Conservation (phyloP, 2,329 filamentous ascomycete species). For the Aspergillus floridensis region DNA sequence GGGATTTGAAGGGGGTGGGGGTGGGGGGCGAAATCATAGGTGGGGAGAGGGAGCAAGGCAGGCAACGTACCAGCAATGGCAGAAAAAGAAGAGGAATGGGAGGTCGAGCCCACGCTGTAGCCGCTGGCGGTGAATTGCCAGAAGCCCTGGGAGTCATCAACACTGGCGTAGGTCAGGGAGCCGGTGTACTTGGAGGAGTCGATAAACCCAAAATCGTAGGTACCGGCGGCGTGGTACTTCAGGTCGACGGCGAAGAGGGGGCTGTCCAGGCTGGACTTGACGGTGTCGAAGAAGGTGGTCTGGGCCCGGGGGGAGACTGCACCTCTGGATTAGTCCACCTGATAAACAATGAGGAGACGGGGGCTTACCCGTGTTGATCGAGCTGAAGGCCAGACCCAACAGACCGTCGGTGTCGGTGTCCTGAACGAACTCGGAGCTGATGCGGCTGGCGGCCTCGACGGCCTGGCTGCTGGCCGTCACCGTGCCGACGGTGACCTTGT, state of each 20-base stretch:
- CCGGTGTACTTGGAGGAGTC: slow-evolving; percentile 59
- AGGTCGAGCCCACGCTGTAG: slow-evolving; percentile 52
- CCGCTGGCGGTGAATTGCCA: slow-evolving; percentile 61
- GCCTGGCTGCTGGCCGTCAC: slow-evolving; percentile 61
- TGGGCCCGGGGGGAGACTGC: slow-evolving; percentile 48
- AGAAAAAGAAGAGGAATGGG: slow-evolving; percentile 43
- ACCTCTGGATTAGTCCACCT: background rate
- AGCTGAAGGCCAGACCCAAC: slow-evolving; percentile 59
- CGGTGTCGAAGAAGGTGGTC: slow-evolving; percentile 61
- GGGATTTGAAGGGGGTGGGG: background rate
- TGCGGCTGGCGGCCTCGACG: slow-evolving; percentile 61
- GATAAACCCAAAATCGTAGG: slow-evolving; percentile 60
- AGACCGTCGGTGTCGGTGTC: slow-evolving; percentile 59
- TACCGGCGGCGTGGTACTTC: slow-evolving; percentile 53
- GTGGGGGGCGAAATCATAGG: background rate
- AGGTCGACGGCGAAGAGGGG: slow-evolving; percentile 56
- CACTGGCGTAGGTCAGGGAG: slow-evolving; percentile 53
- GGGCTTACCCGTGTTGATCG: slow-evolving; percentile 52
- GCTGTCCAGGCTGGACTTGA: slow-evolving; percentile 50
- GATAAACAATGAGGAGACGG: background rate
- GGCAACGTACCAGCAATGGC: slow-evolving; percentile 52
- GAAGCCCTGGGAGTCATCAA: slow-evolving; percentile 59
- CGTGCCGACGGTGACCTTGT: slow-evolving; percentile 61
- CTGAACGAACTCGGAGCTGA: slow-evolving; percentile 54
- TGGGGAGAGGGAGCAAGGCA: too few species aligned